Percentiles rank a stretch among this genome's conserved stretches.
Conservation (phyloP, 2,329 filamentous ascomycete species). For the Pezicula rhizophila region DNA sequence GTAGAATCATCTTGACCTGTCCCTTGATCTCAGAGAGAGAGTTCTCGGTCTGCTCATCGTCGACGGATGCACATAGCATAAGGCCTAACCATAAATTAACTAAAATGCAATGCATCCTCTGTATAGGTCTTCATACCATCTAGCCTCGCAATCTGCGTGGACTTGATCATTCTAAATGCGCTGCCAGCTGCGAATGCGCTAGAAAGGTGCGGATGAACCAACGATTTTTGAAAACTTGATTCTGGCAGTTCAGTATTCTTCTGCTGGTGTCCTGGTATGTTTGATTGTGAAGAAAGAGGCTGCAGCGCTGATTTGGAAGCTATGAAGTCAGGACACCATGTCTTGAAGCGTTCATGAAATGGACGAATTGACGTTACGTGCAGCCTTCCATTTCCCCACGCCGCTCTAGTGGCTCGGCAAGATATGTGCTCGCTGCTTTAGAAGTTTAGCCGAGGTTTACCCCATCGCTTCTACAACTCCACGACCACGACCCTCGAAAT, state of each 20-base stretch:
- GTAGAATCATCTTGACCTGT: conserved; percentile 85
- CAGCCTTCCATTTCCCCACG: no score
- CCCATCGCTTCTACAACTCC: background rate
- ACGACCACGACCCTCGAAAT: background rate
- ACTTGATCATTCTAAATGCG: conserved; percentile 56
- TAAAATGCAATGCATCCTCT: background rate
- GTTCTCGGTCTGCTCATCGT: conserved; percentile 75
- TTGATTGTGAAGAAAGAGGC: no score
- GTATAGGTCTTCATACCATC: conserved; percentile 55
- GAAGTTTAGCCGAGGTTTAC: background rate
- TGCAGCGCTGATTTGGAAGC: background rate
- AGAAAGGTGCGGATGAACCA: no score
- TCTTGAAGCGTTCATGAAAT: background rate
- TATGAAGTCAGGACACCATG: background rate
- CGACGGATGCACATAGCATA: conserved; percentile 89
- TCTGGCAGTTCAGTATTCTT: background rate
- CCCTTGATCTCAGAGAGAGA: conserved; percentile 82
- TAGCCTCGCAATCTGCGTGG: conserved; percentile 88
- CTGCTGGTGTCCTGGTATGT: no score
- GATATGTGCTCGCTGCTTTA: no score
- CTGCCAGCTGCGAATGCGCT: background rate
- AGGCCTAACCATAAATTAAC: conserved; percentile 55
- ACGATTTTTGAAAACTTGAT: background rate
- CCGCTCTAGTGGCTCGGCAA: no score
- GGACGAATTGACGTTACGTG: background rate